These are phyloP conservation scores for Rutidosis leptorrhynchoides DNA, from an alignment of 129 eudicot genomes.

Conservation along the genomic window DNA sequence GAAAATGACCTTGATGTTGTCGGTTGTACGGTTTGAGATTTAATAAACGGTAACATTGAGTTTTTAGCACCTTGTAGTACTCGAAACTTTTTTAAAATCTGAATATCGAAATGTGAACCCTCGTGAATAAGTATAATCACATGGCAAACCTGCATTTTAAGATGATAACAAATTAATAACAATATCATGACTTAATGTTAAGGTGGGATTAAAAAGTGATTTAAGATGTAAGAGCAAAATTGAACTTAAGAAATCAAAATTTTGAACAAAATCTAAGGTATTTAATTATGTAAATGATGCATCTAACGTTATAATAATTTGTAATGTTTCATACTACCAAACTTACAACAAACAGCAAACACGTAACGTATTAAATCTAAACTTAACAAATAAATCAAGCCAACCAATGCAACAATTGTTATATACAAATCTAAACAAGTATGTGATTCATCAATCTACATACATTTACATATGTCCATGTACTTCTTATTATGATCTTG, in stretches of 20 bases:
- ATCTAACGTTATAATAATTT: background rate
- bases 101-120: slow-evolving; percentile 83
- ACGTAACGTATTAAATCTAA: background rate
- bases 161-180: slow-evolving; percentile 26
- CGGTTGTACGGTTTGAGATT: slow-evolving; percentile 47
- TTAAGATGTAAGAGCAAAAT: background rate
- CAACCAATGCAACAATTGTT: background rate
- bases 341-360: slow-evolving; percentile 12
- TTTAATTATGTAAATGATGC: background rate
- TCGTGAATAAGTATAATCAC: slow-evolving; percentile 66
- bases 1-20: slow-evolving; percentile 45
- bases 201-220: background rate
- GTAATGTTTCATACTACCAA: background rate
- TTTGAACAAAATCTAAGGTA: background rate
- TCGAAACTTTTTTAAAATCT: slow-evolving; percentile 62
- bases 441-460: slow-evolving; percentile 4
- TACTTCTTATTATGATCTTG: slow-evolving; percentile 5
- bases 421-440: background rate
- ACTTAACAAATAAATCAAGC: slow-evolving; percentile 5
- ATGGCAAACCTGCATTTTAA: slow-evolving; percentile 83
- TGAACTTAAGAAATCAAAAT: no score
- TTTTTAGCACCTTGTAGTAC: slow-evolving; percentile 88
- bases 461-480: slow-evolving; percentile 8
- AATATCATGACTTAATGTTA: slow-evolving; percentile 2
- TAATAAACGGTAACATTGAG: slow-evolving; percentile 56